Conservation (phyloP, 2,329 filamentous ascomycete species). For the Neophaeococcomyces aloes region DNA sequence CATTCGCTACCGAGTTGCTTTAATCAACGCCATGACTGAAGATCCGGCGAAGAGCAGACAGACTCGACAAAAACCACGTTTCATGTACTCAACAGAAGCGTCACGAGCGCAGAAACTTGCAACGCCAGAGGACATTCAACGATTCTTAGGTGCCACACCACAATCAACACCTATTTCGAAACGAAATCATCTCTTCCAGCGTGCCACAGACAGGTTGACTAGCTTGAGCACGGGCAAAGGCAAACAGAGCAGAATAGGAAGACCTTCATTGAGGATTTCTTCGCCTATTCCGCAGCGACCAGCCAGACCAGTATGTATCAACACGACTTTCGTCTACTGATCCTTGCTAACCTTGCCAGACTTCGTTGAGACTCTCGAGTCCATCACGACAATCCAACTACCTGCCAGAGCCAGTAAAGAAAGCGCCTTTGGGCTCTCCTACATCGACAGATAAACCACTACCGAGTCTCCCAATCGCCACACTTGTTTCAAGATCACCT, state of each 20-base stretch:
- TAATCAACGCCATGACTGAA: background rate
- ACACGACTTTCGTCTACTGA: background rate
- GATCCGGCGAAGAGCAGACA: background rate
- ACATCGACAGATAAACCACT: slow-evolving; percentile 22
- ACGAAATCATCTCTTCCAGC: slow-evolving; percentile 5
- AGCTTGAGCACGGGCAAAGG: slow-evolving; percentile 5
- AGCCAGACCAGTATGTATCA: background rate
- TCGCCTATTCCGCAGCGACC: background rate
- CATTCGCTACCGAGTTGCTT: background rate
- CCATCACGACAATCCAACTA: background rate
- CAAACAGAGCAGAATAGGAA: background rate
- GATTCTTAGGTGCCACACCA: background rate
- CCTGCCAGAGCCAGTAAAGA: slow-evolving; percentile 5
- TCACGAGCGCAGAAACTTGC: background rate
- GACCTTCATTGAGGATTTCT: background rate
- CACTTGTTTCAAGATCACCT: slow-evolving; percentile 17
- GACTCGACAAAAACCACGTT: slow-evolving; percentile 1
- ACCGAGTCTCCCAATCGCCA: slow-evolving; percentile 23
- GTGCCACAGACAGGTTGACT: background rate
- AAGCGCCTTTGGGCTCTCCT: slow-evolving; percentile 7
- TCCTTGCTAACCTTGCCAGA: background rate
- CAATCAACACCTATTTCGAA: background rate
- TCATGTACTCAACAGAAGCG: slow-evolving; percentile 7
- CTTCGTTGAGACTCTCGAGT: slow-evolving; percentile 3
- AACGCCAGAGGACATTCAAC: background rate